Evolutionary conservation across 805 yeast species (phyloP).

Genomic region (Nakazawaea pomicola): DNA sequence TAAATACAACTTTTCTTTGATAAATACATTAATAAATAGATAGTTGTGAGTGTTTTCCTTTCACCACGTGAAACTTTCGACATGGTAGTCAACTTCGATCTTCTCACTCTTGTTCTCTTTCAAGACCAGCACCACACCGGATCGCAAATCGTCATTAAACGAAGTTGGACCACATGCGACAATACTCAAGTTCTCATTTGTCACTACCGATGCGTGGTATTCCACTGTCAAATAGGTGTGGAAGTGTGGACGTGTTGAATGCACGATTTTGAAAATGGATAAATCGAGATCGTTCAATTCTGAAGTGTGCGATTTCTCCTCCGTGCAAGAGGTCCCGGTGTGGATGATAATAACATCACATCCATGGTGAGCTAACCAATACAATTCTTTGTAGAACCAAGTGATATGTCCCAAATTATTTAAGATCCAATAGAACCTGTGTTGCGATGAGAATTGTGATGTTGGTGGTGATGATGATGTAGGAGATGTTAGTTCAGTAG

Average conservation of each 20-base stretch:
- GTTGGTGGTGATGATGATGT: too few species aligned
- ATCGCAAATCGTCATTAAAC: conserved; percentile 12
- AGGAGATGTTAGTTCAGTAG: too few species aligned
- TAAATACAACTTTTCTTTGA: neutral
- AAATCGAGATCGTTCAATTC: neutral
- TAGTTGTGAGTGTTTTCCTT: too few species aligned
- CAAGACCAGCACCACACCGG: conserved; percentile 4
- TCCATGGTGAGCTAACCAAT: conserved; percentile 10
- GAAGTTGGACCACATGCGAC: conserved; percentile 13
- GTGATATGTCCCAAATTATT: conserved; percentile 15
- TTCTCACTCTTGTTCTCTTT: neutral
- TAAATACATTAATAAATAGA: too few species aligned
- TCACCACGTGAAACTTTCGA: conserved; percentile 10
- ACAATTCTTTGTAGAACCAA: conserved; percentile 14
- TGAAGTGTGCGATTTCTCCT: neutral
- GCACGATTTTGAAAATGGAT: too few species aligned
- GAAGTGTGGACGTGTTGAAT: conserved; percentile 4
- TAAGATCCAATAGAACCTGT: conserved; percentile 19
- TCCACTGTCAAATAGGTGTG: neutral
- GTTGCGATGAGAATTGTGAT: too few species aligned
- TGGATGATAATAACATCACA: conserved; percentile 14
- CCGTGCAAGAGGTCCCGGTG: conserved; percentile 5
- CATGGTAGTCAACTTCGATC: neutral
- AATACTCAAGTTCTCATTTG: conserved; percentile 1
- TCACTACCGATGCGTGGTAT: neutral